Evolutionary conservation across 495 filamentous ascomycete species (phyloP), one percentile per base, ranked within the genome.

Genomic region (Penicillium riverlandense): DNA sequence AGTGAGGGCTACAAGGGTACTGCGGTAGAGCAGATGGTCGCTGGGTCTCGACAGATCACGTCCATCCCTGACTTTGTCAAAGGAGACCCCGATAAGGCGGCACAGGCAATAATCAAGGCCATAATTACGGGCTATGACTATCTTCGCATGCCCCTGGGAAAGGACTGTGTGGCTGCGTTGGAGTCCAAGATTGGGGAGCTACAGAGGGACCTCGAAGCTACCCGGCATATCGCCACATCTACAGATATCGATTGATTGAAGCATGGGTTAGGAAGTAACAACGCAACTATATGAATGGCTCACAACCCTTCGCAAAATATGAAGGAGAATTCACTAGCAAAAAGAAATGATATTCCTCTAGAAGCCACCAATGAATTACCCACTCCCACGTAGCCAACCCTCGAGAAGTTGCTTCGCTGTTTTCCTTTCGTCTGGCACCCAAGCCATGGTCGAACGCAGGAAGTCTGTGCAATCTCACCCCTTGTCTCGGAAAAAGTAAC

Each of bases 1-100:
- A 63, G 63, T 8, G 60, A 60, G 1, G 67, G 55, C 11, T 75
- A 75, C 43, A 53, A 66, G 32, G 66, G 62, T 31, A 29, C 38
- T 40, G 27, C 4, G 22, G 9, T 38, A 16, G 27, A 29, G 27
- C 29, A 40, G 1, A 29, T 7, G 32, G 38, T 27, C n/a, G 9
- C 38, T 31, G 38, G 27, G 15, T 1, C 2, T 40, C 27, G 8
- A 13, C 9, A 37, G 7, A 46, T 49, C 6, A 39, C 33, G 7
- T 15, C 15, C n/a, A 35, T 45, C 2, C 37, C 52, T 5, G 42
- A 40, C 1, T 35, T 7, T n/a, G 6, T 54, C 2, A 47, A 41
- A 22, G 55, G 55, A 4, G 52, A 58, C 36, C 55, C 55, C 8
- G 40, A 44, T 11, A 58, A 58, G 32, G 55, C 51, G 28, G 55